These are phyloP conservation scores for Pseudomicrostroma phylloplanum DNA, from an alignment of 1,284 basidiomycete genomes.

Conservation along the genomic window DNA sequence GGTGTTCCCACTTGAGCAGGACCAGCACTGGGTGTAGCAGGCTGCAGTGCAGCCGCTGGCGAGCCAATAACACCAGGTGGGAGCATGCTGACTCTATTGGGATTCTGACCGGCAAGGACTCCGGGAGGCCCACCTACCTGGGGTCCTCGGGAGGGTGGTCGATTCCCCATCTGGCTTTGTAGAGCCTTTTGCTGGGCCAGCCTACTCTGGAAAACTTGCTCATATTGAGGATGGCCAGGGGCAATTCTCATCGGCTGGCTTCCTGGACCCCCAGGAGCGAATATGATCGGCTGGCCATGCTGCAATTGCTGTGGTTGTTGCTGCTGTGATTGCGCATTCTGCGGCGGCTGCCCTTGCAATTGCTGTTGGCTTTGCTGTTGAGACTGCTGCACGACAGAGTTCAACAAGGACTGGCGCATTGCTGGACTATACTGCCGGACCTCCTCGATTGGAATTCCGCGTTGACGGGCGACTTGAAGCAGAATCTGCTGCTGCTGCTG, in stretches of 20 bases:
- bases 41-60: background rate
- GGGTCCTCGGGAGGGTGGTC: constrained; percentile 2
- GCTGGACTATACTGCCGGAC: constrained; percentile 42
- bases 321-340: background rate
- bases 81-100: constrained; percentile 2
- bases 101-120: background rate
- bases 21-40: background rate
- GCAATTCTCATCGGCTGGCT: no score
- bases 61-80: constrained; percentile 1
- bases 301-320: background rate
- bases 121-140: background rate
- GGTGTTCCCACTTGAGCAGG: background rate
- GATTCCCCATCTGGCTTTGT: background rate
- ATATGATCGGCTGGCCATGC: background rate
- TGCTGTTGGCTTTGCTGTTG: constrained; percentile 1
- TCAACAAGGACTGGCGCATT: constrained; percentile 31
- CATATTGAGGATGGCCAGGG: background rate
- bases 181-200: background rate
- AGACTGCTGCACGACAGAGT: background rate
- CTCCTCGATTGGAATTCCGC: constrained; percentile 43
- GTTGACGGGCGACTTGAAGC: constrained; percentile 35
- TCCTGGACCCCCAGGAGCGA: background rate
- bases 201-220: background rate
- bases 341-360: background rate
- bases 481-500: constrained; percentile 45